Evolutionary conservation across 1,284 basidiomycete species (phyloP), one percentile per base, ranked within the genome.

Genomic region (Tausonia pullulans): DNA sequence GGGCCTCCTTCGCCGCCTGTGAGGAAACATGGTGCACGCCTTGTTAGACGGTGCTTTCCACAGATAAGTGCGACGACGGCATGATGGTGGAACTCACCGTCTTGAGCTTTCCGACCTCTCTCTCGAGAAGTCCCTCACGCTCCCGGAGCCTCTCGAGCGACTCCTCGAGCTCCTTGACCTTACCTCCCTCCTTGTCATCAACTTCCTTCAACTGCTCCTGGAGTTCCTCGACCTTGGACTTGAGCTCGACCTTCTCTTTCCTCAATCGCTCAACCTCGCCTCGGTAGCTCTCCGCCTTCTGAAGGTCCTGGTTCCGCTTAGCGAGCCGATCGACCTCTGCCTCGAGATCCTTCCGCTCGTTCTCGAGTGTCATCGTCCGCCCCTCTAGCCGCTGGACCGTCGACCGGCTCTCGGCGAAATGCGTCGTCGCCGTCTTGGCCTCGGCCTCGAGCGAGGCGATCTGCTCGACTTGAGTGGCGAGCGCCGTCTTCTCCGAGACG

Each of bases 121-220:
- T 69, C 64, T 78, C 77, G 41, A 78, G 65, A 0, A 70, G 72
- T 3, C 73, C 72, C 65, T 76, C 74, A 16, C 75, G 69, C 49
- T 73, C 73, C 49, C 74, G 69, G 7, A 70, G 69, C 45, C 76
- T 69, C 48, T 74, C 74, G n/a, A 77, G 46, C 58, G 57, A 55
- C 6, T 64, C 64, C 67, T 72, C 69, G 2, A 69, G 45, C 55
- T 67, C 69, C 62, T 64, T 63, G 10, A 62, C 49, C 58, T 56
- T 65, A 40, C 65, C 64, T 27, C 61, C 60, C n/a, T 64, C 67
- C 14, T 49, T 43, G 54, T 65, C 63, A 11, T 65, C 62, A 13
- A 43, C 56, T 50, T 44, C 60, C 41, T 56, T 58, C 10, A 63
- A 4, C 48, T 60, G 52, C 16, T 49, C 72, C 67, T 74, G 70